These are phyloP conservation scores for Boletus reticulatus DNA, from an alignment of 768 basidiomycete species.

Conservation along the genomic window DNA sequence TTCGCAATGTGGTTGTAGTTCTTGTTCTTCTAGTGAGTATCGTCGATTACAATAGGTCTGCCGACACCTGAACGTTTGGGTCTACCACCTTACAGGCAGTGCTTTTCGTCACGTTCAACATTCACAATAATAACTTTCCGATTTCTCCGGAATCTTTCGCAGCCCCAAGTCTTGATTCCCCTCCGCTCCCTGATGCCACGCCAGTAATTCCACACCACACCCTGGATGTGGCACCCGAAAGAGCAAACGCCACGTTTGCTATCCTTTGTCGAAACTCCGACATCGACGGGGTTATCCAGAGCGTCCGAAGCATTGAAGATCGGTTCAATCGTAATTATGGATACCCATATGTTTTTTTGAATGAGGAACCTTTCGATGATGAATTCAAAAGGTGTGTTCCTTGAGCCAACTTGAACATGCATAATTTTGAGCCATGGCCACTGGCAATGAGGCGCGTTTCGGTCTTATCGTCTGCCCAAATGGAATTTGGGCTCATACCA, in stretches of 20 bases:
- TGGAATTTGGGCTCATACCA: constrained; percentile 59
- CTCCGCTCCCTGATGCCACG: not conserved
- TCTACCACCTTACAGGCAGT: constrained; percentile 3
- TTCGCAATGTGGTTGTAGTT: constrained; percentile 20
- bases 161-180: not conserved
- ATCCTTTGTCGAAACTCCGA: constrained; percentile 54
- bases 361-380: constrained; percentile 56
- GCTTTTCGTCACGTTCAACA: constrained; percentile 13
- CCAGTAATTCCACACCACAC: not conserved
- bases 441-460: constrained; percentile 31
- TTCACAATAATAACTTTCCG: not conserved
- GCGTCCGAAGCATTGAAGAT: constrained; percentile 55
- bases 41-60: not conserved
- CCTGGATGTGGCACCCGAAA: constrained; percentile 1
- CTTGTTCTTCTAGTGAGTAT: constrained; percentile 20
- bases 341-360: constrained; percentile 67
- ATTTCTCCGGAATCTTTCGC: not conserved
- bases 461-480: constrained; percentile 42
- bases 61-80: not conserved
- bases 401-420: not conserved
- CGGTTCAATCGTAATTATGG: constrained; percentile 54
- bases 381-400: constrained; percentile 44
- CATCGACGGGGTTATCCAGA: constrained; percentile 42
- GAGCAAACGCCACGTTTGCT: constrained; percentile 60
- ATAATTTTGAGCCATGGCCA: constrained; percentile 16